Evolutionary conservation across 441 rosid species (phyloP).

Genomic region (Gossypium lobatum): DNA sequence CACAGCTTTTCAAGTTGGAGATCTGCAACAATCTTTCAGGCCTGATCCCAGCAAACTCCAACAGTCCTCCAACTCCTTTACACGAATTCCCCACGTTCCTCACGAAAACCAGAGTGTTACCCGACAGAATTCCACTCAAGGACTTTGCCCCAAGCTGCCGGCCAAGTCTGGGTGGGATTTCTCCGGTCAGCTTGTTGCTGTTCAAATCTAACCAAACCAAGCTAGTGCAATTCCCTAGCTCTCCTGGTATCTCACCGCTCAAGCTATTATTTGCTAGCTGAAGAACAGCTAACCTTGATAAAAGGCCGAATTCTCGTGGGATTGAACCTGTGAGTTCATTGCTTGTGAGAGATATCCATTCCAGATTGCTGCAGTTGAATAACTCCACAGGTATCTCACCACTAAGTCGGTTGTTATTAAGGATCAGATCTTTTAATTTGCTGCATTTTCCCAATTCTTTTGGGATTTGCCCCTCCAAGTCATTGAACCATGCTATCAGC

Average conservation of each 20-base stretch:
- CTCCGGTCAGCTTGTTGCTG: slow-evolving; percentile 85
- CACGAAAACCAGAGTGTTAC: slow-evolving; percentile 81
- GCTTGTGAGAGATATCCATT: slow-evolving; percentile 92
- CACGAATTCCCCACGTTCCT: slow-evolving; percentile 90
- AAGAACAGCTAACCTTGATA: slow-evolving; percentile 75
- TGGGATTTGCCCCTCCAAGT: slow-evolving; percentile 68
- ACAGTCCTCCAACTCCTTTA: slow-evolving; percentile 90
- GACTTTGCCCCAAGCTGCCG: slow-evolving; percentile 84
- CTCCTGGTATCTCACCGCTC: slow-evolving; percentile 78
- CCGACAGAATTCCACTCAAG: slow-evolving; percentile 64
- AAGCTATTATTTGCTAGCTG: slow-evolving; percentile 88
- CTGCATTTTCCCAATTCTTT: slow-evolving; percentile 64
- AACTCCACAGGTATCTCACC: slow-evolving; percentile 75
- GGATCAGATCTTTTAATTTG: slow-evolving; percentile 70
- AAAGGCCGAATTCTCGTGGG: slow-evolving; percentile 52
- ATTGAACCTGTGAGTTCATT: slow-evolving; percentile 62
- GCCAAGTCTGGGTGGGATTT: slow-evolving; percentile 83
- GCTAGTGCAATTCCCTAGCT: slow-evolving; percentile 82
- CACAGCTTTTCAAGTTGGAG: slow-evolving; percentile 74
- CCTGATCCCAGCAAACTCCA: slow-evolving; percentile 87
- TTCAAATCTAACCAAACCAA: slow-evolving; percentile 88
- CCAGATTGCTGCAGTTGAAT: slow-evolving; percentile 73
- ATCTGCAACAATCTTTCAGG: slow-evolving; percentile 78
- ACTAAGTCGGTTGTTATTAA: slow-evolving; percentile 68
- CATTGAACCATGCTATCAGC: slow-evolving; percentile 86